These are phyloP conservation scores for Aureobasidium musti DNA, from an alignment of 2,329 filamentous ascomycete species.

Conservation along the genomic window DNA sequence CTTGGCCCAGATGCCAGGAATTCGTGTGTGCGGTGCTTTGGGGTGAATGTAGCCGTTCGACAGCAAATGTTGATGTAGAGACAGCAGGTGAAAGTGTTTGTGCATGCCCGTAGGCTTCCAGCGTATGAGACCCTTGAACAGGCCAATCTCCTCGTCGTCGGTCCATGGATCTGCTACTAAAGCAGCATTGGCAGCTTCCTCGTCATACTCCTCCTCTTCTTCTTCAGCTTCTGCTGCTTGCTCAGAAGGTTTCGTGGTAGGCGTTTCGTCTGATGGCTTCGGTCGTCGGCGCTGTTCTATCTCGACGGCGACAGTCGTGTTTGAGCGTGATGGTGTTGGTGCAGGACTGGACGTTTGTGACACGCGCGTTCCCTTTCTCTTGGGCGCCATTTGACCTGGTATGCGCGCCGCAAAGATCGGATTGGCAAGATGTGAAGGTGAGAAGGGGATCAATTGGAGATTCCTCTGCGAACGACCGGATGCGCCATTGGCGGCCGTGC, in stretches of 20 bases:
- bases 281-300: conserved; percentile 23
- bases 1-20: conserved; percentile 90
- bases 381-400: conserved; percentile 61
- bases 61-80: conserved; percentile 56
- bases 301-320: conserved; percentile 38
- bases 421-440: background rate
- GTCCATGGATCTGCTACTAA: conserved; percentile 78
- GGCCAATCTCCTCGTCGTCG: conserved; percentile 87
- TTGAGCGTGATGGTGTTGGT: conserved; percentile 41
- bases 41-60: conserved; percentile 42
- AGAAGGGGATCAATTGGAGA: background rate
- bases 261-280: conserved; percentile 1
- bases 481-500: background rate
- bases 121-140: conserved; percentile 88
- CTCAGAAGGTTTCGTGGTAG: background rate
- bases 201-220: background rate
- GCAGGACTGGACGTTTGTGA: conserved; percentile 56
- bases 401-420: background rate
- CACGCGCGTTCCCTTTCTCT: conserved; percentile 66
- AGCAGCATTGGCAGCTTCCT: conserved; percentile 29
- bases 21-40: conserved; percentile 68
- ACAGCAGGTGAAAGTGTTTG: conserved; percentile 90
- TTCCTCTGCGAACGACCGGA: background rate
- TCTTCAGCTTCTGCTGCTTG: background rate
- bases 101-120: conserved; percentile 98